Evolutionary conservation across 768 basidiomycete species (phyloP).

Genomic region (Pisolithus tinctorius): DNA sequence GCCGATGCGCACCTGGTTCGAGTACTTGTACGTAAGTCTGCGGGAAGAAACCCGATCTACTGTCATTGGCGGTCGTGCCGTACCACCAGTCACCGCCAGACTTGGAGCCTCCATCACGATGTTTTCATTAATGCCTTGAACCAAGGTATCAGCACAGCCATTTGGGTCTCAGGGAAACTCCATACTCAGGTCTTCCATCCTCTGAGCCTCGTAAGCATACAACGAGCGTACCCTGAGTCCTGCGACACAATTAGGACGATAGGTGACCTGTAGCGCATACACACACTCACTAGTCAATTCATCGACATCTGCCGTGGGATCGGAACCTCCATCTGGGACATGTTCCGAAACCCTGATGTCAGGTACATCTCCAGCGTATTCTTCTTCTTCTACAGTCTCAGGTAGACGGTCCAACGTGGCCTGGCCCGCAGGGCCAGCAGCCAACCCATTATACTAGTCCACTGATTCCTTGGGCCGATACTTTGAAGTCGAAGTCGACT

Average conservation of each 20-base stretch:
- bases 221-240: slow-evolving; percentile 74
- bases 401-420: slow-evolving; percentile 39
- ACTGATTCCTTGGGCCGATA: slow-evolving; percentile 67
- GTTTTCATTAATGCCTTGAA: slow-evolving; percentile 73
- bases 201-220: slow-evolving; percentile 81
- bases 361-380: slow-evolving; percentile 35
- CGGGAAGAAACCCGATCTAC: slow-evolving; percentile 84
- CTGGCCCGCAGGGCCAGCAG: slow-evolving; percentile 49
- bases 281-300: slow-evolving; percentile 44
- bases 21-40: slow-evolving; percentile 78
- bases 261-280: neutral
- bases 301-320: slow-evolving; percentile 70
- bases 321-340: slow-evolving; percentile 32
- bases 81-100: slow-evolving; percentile 91
- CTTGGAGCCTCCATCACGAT: slow-evolving; percentile 75
- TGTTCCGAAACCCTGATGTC: slow-evolving; percentile 52
- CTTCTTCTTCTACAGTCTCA: slow-evolving; percentile 53
- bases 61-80: slow-evolving; percentile 58
- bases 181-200: slow-evolving; percentile 83
- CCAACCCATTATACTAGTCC: slow-evolving; percentile 88
- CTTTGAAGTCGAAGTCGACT: slow-evolving; percentile 12
- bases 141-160: slow-evolving; percentile 3
- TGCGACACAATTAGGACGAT: slow-evolving; percentile 22
- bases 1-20: slow-evolving; percentile 40
- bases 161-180: slow-evolving; percentile 8